A percentile compares a stretch with the other conserved stretches of the same genome.
phyloP scores from a whole-genome alignment of 345 rosid species.

The Eucalyptus pauciflora region DNA sequence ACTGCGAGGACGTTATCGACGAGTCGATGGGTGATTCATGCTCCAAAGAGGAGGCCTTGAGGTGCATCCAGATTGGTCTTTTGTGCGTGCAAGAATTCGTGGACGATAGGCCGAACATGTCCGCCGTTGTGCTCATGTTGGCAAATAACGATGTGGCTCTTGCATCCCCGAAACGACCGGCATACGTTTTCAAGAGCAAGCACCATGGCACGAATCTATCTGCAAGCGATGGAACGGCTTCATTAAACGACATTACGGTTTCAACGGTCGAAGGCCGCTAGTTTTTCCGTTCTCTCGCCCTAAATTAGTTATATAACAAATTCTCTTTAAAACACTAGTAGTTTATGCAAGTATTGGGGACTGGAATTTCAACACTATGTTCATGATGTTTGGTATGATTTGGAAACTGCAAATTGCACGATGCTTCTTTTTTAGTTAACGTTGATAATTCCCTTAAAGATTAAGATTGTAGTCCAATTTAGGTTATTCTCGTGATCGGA shows the following conservation, averaged over 20 bases:
- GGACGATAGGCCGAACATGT: slow-evolving; percentile 40
- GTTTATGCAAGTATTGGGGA: not conserved
- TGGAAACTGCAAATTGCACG: not conserved
- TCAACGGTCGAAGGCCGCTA: not conserved
- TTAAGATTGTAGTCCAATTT: not conserved
- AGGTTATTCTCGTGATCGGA: not conserved
- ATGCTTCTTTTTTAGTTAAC: not conserved
- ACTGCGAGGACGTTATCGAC: slow-evolving; percentile 17
- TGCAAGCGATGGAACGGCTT: not conserved
- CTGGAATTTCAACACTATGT: not conserved
- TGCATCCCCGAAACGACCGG: slow-evolving; percentile 38
- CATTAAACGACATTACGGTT: slow-evolving; percentile 20
- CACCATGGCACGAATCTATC: not conserved
- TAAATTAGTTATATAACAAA: not conserved
- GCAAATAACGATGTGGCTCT: slow-evolving; percentile 10
- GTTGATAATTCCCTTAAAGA: not conserved
- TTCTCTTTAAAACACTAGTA: not conserved
- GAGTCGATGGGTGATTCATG: slow-evolving; percentile 5
- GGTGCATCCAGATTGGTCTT: slow-evolving; percentile 50
- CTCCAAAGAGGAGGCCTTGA: slow-evolving; percentile 9
- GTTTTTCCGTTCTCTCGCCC: not conserved
- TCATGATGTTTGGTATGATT: not conserved
- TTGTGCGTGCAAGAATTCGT: slow-evolving; percentile 57
- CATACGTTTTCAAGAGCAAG: slow-evolving; percentile 8
- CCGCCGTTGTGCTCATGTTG: slow-evolving; percentile 36